Evolutionary conservation across 2,329 filamentous ascomycete species (phyloP), one percentile per base, ranked within the genome.

Genomic region (Emergomyces orientalis): DNA sequence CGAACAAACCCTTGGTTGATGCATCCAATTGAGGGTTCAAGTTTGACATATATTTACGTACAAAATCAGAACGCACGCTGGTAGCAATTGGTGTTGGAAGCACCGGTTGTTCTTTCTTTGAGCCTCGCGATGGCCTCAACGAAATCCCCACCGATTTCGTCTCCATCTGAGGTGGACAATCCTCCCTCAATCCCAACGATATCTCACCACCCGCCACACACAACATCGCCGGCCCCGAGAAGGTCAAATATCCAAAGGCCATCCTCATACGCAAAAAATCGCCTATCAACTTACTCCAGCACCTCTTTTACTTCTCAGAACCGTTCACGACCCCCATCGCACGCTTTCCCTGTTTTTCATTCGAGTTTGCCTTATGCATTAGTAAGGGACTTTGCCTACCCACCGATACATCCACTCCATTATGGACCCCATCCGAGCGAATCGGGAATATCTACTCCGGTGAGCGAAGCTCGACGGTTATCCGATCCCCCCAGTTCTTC

Each of bases 301-400:
- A 79, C 85, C 64, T 92, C 90, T 19, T 82, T 76, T 66, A 68
- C 75, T 47, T 80, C 77, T 34, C 75, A 78, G 57, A 79, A 77
- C 58, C 84, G 87, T 65, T 96, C 91, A 66, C 86, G 91, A 65
- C 90, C 91, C 25, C 82, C 83, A 62, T 96, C 91, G n/a, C 84
- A 89, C 71, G 82, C 90, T 66, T 93, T 94, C 71, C 89, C 91
- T 19, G 80, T 88, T 70, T 94, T 91, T 75, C 88, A 91, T 70
- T 94, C 91, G 63, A 96, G 87, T 72, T 84, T 97, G 22, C 77
- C 89, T 7, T 97, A 97, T 75, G 87, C 91, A n/a, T 81, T 90
- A 54, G 92, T 99, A 67, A 88, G 94, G 71, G 94, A 99, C 80
- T 99, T 97, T 78, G 94, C 94, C 68, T 99, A 97, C 74, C 86